Evolutionary conservation across 1,284 basidiomycete genomes (phyloP).

Genomic region (Bondarzewia mesenterica): DNA sequence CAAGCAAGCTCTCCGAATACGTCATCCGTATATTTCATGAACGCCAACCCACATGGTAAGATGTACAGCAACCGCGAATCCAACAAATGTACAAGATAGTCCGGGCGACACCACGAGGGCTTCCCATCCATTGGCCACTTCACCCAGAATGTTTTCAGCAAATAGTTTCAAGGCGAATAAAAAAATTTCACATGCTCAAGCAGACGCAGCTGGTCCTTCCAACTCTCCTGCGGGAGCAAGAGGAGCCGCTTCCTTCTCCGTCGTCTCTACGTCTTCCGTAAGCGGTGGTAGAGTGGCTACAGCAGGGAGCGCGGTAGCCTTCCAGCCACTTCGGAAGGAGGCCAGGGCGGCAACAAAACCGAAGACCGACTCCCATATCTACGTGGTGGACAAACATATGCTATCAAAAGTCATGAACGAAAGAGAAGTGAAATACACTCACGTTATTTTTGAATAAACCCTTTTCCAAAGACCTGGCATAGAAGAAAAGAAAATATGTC

Average conservation of each 20-base stretch:
- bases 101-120: too few relatives aligned
- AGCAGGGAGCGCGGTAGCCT: constrained; percentile 52
- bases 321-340: constrained; percentile 70
- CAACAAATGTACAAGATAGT: too few relatives aligned
- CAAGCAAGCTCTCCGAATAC: too few relatives aligned
- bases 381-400: constrained; percentile 6
- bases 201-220: too few relatives aligned
- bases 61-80: too few relatives aligned
- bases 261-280: not conserved
- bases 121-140: too few relatives aligned
- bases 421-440: constrained; percentile 10
- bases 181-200: too few relatives aligned
- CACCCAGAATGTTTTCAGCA: too few relatives aligned
- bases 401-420: constrained; percentile 1
- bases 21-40: too few relatives aligned
- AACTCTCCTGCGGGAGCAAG: too few relatives aligned
- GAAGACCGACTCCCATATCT: constrained; percentile 59
- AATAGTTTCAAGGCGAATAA: too few relatives aligned
- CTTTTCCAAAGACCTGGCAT: constrained; percentile 54
- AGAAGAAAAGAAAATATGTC: constrained; percentile 1
- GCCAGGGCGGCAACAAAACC: constrained; percentile 55
- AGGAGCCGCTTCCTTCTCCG: not conserved
- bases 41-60: too few relatives aligned
- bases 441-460: constrained; percentile 64
- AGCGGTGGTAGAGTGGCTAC: constrained; percentile 9